Evolutionary conservation across 83 land plant genomes (phyloP).

Genomic region (Thuja plicata): DNA sequence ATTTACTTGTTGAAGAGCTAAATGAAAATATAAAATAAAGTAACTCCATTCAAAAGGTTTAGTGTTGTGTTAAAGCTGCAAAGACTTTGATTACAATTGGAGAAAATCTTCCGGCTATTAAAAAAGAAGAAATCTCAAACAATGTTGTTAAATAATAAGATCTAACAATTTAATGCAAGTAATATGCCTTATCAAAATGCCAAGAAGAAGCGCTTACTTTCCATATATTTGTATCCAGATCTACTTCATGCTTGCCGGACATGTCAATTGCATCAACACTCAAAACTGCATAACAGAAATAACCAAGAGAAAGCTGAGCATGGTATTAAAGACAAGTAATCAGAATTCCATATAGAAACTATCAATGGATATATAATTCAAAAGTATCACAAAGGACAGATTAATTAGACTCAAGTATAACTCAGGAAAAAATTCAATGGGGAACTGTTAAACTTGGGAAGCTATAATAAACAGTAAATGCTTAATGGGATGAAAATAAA

Average conservation of each 20-base stretch:
- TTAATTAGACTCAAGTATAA: background rate
- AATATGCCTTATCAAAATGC: background rate
- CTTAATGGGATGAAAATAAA: background rate
- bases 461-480: background rate
- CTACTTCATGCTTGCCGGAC: conserved; percentile 99
- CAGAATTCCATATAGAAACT: background rate
- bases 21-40: background rate
- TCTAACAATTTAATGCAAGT: background rate
- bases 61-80: background rate
- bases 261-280: conserved; percentile 98
- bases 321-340: background rate
- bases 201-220: conserved; percentile 55
- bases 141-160: background rate
- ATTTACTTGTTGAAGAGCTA: background rate
- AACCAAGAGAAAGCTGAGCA: background rate
- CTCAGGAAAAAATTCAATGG: background rate
- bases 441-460: background rate
- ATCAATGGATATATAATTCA: background rate
- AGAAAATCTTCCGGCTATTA: background rate
- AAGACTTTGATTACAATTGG: background rate
- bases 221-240: conserved; percentile 97
- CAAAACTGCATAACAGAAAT: conserved; percentile 57
- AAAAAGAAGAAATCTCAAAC: background rate
- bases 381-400: background rate
- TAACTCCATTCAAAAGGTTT: background rate